Percentiles rank a stretch among this genome's conserved stretches.
Evolutionary conservation across 1,284 basidiomycete species (phyloP).

Genomic region (Schizopora paradoxa): DNA sequence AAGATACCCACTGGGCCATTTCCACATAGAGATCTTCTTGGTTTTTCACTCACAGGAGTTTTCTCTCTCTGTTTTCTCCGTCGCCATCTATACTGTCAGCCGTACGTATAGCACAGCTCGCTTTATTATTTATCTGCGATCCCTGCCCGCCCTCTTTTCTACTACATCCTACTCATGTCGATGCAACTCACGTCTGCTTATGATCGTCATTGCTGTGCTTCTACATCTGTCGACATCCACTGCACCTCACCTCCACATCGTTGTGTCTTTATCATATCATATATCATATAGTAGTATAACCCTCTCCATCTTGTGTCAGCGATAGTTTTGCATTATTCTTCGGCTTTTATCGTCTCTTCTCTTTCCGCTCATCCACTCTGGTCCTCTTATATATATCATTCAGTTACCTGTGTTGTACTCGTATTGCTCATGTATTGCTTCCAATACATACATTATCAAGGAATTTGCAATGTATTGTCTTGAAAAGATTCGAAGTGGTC

Average conservation of each 20-base stretch:
- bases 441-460: no score
- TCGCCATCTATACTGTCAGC: slow-evolving; percentile 14
- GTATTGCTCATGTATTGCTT: no score
- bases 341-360: no score
- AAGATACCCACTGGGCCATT: slow-evolving; percentile 70
- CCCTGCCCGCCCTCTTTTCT: slow-evolving; percentile 23
- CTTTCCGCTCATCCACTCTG: no score
- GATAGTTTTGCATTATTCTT: no score
- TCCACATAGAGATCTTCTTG: slow-evolving; percentile 36
- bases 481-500: no score
- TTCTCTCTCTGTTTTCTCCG: slow-evolving; percentile 6
- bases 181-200: neutral
- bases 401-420: slow-evolving; percentile 16
- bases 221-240: neutral
- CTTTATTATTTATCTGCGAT: slow-evolving; percentile 23
- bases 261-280: slow-evolving; percentile 5
- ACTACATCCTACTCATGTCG: slow-evolving; percentile 30
- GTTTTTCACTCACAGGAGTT: neutral
- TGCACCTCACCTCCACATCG: neutral
- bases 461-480: no score
- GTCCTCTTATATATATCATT: no score
- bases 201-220: neutral
- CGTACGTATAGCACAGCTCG: slow-evolving; percentile 24
- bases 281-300: slow-evolving; percentile 18
- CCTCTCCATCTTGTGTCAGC: slow-evolving; percentile 15